Base-by-base conservation (phyloP, 2,329 filamentous ascomycete species). In the Aspergillus neotritici region DNA sequence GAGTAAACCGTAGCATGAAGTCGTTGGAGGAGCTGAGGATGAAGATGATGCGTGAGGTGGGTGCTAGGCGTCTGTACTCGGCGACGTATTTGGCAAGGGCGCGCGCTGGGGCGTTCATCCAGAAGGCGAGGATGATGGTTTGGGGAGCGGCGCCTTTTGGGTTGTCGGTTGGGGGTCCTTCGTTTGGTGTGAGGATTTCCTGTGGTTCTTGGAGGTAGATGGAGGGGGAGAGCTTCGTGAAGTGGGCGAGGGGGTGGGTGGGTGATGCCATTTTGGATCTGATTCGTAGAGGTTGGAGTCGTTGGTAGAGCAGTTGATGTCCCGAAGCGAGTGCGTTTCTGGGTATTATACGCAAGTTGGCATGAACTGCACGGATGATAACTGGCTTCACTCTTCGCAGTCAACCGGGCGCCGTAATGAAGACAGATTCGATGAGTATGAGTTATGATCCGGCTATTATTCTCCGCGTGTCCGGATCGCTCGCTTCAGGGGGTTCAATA, bases 41-140 rank as follows among this genome's bases (percentile, higher is more conserved):
- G 43, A 72, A 66, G 12, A 73, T 57, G 41, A 73, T 67, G 15
- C 66, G 67, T 3, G 71, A 60, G 9, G 56, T 52, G 6, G 73
- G 73, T 32, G 66, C 67, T 4, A 74, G 60, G 1, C 55, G 58
- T 17, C 61, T 57, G 54, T 77, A 76, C 40, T 65, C 61, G 1
- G 57, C 43, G n/a, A 70, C 63, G 51, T 75, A 77, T 60, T 76
- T 76, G 39, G 63, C 54, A 21, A 74, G 58, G 35, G 72, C 67
- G 12, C 67, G 63, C 2, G 64, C 54, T 6, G 57, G 53, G 2
- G 73, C 73, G 38, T 70, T 69, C 61, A 75, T 72, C 74, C 73
- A 77, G 48, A 72, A 65, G 39, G 72, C 58, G 41, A 76, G 55
- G 40, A 76, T 61, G 17, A 76, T 65, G 35, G 64, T 64, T 13